Evolutionary conservation across 257 asterid species (phyloP).

Genomic region (Nicotiana paniculata): DNA sequence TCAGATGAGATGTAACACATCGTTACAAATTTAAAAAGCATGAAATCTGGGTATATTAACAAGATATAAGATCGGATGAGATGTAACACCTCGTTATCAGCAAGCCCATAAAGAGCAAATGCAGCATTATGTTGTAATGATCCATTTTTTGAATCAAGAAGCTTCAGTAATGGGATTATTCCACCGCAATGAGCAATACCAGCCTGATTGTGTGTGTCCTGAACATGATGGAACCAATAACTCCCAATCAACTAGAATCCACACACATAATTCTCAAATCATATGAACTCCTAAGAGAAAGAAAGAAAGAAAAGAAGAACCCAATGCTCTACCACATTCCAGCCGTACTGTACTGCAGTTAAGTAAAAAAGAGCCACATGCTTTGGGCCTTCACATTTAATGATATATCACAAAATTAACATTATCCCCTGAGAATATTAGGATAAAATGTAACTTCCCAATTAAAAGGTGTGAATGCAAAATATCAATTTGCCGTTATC

Average conservation of each 20-base stretch:
- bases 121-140: constrained; percentile 97
- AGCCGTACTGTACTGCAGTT: background rate
- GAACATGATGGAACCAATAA: constrained; percentile 13
- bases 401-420: background rate
- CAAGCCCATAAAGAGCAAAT: constrained; percentile 98
- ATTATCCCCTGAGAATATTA: background rate
- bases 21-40: background rate
- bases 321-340: background rate
- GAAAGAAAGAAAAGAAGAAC: background rate
- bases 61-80: background rate
- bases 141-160: constrained; percentile 91
- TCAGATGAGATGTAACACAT: background rate
- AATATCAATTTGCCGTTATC: background rate
- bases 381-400: background rate
- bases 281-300: background rate
- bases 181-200: constrained; percentile 98
- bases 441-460: background rate
- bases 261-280: constrained; percentile 3
- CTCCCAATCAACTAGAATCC: background rate
- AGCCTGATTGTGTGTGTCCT: constrained; percentile 98
- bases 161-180: constrained; percentile 69
- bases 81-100: constrained; percentile 81
- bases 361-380: background rate
- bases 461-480: background rate
- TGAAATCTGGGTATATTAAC: background rate